These are phyloP conservation scores for Pichia sp. DNA, from an alignment of 1,139 yeast species.

Conservation along the genomic window DNA sequence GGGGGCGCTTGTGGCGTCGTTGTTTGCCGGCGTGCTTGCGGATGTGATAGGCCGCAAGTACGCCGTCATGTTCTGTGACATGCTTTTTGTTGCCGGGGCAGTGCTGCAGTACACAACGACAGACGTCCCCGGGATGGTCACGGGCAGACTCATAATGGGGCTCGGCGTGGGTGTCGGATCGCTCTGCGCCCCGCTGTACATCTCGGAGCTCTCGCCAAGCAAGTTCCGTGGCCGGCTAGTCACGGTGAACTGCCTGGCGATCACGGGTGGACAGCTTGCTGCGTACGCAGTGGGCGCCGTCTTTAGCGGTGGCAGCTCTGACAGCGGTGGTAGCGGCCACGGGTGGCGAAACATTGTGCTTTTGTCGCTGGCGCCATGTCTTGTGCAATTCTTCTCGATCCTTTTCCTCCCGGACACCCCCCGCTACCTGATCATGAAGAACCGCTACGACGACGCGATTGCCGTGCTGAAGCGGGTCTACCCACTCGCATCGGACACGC, in stretches of 20 bases:
- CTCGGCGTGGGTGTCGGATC: constrained; percentile 58
- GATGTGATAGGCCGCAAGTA: constrained; percentile 46
- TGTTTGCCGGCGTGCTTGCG: constrained; percentile 48
- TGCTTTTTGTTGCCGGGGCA: constrained; percentile 48
- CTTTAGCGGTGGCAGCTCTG: constrained; percentile 31
- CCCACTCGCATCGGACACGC: constrained; percentile 32
- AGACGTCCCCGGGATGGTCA: constrained; percentile 50
- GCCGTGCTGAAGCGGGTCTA: constrained; percentile 41
- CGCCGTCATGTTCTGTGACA: constrained; percentile 44
- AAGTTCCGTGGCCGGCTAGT: constrained; percentile 52
- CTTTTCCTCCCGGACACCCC: constrained; percentile 58
- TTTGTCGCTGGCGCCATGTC: constrained; percentile 50
- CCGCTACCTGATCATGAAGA: constrained; percentile 46
- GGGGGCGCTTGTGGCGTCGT: constrained; percentile 53
- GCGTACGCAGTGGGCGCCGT: constrained; percentile 56
- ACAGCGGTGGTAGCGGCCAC: constrained; percentile 27
- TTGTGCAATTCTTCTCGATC: constrained; percentile 44
- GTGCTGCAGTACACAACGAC: constrained; percentile 43
- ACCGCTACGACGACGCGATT: constrained; percentile 40
- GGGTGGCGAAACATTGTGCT: constrained; percentile 57
- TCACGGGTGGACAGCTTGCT: constrained; percentile 55
- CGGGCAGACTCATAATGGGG: constrained; percentile 53
- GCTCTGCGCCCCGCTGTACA: constrained; percentile 52
- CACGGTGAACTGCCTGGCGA: constrained; percentile 51
- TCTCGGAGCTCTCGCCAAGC: constrained; percentile 54